phyloP scores from a whole-genome alignment of 495 filamentous ascomycete genomes.

The Tetracladium setigerum region DNA sequence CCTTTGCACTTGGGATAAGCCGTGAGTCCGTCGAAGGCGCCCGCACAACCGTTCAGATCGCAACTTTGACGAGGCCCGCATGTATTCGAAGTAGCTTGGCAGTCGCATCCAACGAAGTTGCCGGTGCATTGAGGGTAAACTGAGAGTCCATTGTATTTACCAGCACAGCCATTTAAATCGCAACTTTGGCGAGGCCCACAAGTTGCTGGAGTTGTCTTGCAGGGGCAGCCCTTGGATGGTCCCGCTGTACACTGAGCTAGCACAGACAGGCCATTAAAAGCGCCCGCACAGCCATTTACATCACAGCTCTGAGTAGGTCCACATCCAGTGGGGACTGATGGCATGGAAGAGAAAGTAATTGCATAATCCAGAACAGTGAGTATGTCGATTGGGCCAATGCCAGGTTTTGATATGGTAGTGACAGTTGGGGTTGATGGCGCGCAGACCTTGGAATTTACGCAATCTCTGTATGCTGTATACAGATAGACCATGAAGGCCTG shows the following conservation, averaged over 20 bases:
- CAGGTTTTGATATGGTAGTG: constrained; percentile 5
- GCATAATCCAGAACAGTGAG: constrained; percentile 6
- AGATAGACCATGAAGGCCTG: constrained; percentile 40
- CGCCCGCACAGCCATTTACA: not conserved
- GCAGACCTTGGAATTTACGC: constrained; percentile 15
- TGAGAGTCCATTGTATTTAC: not conserved
- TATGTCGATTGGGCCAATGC: constrained; percentile 9
- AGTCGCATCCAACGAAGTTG: constrained; percentile 1
- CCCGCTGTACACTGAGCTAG: not conserved
- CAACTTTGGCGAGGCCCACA: not conserved
- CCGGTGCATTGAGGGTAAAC: not conserved
- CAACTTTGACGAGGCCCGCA: constrained; percentile 4
- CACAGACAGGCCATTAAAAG: not conserved
- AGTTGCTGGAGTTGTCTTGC: not conserved
- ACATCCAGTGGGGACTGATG: not conserved
- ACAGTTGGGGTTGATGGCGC: not conserved
- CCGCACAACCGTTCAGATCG: constrained; percentile 6
- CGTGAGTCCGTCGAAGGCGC: not conserved
- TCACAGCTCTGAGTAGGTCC: not conserved
- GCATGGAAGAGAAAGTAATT: constrained; percentile 9
- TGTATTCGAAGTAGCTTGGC: not conserved
- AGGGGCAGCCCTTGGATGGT: not conserved
- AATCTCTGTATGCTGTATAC: constrained; percentile 39
- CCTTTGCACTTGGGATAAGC: not conserved
- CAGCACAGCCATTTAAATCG: not conserved